Conservation (phyloP, 768 basidiomycete species). For the Kwoniella europaea region DNA sequence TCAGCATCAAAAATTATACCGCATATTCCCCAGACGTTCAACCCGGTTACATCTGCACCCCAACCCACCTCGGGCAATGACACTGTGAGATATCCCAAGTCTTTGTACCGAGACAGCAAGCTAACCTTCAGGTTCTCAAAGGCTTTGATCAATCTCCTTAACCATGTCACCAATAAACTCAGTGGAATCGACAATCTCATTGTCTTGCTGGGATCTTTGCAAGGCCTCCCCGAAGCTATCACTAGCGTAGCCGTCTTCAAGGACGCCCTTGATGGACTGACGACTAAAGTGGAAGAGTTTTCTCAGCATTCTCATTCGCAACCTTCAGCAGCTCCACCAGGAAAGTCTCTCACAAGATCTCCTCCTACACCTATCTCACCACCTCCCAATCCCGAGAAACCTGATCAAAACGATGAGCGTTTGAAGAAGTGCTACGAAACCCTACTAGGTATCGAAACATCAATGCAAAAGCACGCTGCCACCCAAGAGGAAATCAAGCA, state of each 20-base stretch:
- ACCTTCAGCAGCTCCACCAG: background rate
- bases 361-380: background rate
- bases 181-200: background rate
- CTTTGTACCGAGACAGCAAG: too few species aligned
- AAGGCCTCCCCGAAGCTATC: conserved; percentile 28
- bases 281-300: background rate
- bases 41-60: too few species aligned
- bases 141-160: background rate
- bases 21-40: too few species aligned
- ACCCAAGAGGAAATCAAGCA: too few species aligned
- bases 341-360: background rate
- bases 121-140: background rate
- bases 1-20: too few species aligned
- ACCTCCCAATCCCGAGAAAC: too few species aligned
- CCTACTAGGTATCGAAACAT: too few species aligned
- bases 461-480: too few species aligned
- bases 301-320: conserved; percentile 1
- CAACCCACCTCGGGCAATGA: too few species aligned
- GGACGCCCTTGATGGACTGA: conserved; percentile 11
- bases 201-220: conserved; percentile 8
- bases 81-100: too few species aligned
- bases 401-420: too few species aligned
- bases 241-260: conserved; percentile 22
- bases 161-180: background rate
- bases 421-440: too few species aligned